phyloP scores from a whole-genome alignment of 1,284 basidiomycete species.

The Ceratobasidium sp. region DNA sequence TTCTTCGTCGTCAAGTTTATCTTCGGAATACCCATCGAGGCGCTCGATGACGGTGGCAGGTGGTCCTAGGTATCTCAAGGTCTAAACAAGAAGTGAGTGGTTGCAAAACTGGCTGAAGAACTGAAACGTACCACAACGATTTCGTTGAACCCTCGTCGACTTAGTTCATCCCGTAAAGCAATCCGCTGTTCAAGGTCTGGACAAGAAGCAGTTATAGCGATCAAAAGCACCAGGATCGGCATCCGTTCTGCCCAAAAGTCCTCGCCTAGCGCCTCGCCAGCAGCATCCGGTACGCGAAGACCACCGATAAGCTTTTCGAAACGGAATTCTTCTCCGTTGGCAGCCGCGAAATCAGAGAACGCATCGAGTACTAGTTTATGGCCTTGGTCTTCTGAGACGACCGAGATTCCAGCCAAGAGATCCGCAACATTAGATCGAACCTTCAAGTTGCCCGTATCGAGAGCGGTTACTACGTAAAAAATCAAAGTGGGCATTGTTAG shows the following conservation, averaged over 20 bases:
- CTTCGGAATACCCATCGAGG: conserved; percentile 81
- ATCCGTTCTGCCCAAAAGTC: conserved; percentile 82
- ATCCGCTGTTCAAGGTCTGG: conserved; percentile 80
- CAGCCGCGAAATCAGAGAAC: conserved; percentile 76
- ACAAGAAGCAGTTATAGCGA: conserved; percentile 79
- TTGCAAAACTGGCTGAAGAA: not conserved
- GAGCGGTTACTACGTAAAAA: conserved; percentile 73
- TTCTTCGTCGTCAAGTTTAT: conserved; percentile 87
- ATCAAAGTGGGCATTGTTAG: conserved; percentile 70
- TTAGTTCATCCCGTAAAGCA: conserved; percentile 78
- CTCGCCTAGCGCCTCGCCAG: conserved; percentile 57
- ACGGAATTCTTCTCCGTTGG: conserved; percentile 76
- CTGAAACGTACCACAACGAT: conserved; percentile 71
- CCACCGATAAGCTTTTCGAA: conserved; percentile 78
- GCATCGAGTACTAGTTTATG: conserved; percentile 77
- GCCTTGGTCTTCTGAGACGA: conserved; percentile 74
- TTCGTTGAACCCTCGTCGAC: conserved; percentile 80
- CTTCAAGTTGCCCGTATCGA: conserved; percentile 69
- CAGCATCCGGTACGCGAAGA: conserved; percentile 62
- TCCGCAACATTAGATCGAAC: conserved; percentile 76
- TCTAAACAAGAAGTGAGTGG: conserved; percentile 54
- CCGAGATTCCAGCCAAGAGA: conserved; percentile 81
- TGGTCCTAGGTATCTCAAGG: conserved; percentile 74
- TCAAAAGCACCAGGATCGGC: conserved; percentile 77
- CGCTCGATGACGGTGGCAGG: conserved; percentile 77